Base-by-base conservation (phyloP, 805 yeast species). In the Suhomyces faveliae region DNA sequence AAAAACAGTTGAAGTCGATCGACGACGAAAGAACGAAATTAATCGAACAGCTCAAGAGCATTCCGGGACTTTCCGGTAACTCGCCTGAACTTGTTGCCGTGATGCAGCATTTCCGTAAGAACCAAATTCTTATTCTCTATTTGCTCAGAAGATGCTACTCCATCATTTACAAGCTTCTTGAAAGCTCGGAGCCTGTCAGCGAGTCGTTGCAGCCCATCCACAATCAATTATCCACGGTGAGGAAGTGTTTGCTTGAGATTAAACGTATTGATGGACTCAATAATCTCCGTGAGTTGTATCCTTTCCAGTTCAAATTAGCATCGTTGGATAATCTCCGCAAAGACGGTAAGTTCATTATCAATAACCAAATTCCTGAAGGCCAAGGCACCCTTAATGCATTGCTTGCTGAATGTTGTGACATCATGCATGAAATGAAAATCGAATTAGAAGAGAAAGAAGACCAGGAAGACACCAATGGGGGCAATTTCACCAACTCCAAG, bases 361-460 rank as follows among this genome's bases (percentile, higher is more conserved):
- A 87, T 51, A 88, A 83, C 44, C 87, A 89, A 53, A 86, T 94
- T 38, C 99, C 99, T 2, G 98, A 94, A 64, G 99, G 99, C 10
- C 99, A 94, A 68, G 99, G 97, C 5, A 83, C 96, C n/a, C 74
- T 94, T 53, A 90, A 84, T 64, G 96, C 96, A 0, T 70, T 92
- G 48, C 73, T 92, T 43, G 94, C 96, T 3, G 97, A 91, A 63
- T 92, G 98, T 66, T 94, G 89, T 64, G 99, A 94, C 65, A 85
- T 92, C 49, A 77, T 88, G 41, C 94, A 92, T 62, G 99, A 94
- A 70, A 74, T 94, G 64, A 87, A 89, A 62, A 84, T 88, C 29
- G 96, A 90, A 61, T 79, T 87, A 45, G 90, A 87, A 57, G 91
- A 85, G 51, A 74, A 73, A 51, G 81, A 78, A 50, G 67, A 63